Percentiles rank a stretch among this genome's conserved stretches.
phyloP scores from a whole-genome alignment of 305 asterid genomes.

The Solanum hybrid region DNA sequence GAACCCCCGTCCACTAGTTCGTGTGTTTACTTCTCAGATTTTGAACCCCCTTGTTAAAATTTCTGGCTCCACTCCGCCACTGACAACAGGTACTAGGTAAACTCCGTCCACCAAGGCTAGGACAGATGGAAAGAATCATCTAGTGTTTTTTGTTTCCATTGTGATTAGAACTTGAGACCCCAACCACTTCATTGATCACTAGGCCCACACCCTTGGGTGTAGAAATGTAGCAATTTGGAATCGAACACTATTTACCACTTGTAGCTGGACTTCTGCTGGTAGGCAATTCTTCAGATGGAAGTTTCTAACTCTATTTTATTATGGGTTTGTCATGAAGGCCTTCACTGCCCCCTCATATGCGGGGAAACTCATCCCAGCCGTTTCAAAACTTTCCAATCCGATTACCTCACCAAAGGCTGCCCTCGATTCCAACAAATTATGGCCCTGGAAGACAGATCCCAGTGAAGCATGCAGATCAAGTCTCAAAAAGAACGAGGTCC shows the following conservation, averaged over 20 bases:
- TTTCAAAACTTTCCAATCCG: conserved; percentile 23
- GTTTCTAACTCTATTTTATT: background rate
- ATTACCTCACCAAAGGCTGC: conserved; percentile 24
- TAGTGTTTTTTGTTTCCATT: background rate
- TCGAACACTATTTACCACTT: background rate
- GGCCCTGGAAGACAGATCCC: conserved; percentile 39
- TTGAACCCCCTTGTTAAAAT: too few species aligned
- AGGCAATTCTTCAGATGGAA: background rate
- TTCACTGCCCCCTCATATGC: conserved; percentile 26
- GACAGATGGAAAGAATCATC: background rate
- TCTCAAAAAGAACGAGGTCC: conserved; percentile 65
- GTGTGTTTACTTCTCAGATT: too few species aligned
- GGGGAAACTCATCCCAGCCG: conserved; percentile 32
- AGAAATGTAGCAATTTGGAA: background rate
- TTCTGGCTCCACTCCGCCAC: too few species aligned
- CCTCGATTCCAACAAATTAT: conserved; percentile 22
- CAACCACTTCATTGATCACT: background rate
- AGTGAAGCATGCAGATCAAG: conserved; percentile 38
- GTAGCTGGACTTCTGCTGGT: background rate
- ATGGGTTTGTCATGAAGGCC: conserved; percentile 36
- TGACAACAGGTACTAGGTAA: background rate
- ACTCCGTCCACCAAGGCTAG: background rate
- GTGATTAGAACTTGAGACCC: background rate
- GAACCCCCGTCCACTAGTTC: too few species aligned
- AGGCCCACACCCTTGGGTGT: background rate